Base-by-base conservation (phyloP, 1,139 yeast species). In the Arxiozyma heterogenica region DNA sequence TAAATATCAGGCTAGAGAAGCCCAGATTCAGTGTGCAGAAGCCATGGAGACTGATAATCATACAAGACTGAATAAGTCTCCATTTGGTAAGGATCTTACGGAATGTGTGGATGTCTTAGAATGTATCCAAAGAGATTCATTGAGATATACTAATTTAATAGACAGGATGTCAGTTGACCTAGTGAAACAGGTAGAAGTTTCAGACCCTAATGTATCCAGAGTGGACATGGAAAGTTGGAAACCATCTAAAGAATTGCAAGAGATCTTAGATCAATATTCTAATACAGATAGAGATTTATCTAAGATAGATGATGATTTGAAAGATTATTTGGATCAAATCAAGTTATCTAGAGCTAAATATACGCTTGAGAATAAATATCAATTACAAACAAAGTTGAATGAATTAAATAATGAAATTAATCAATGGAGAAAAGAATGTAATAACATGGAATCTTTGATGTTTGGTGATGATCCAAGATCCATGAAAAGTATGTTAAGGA, bases 391-490 rank as follows among this genome's bases (percentile, higher is more conserved):
- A n/a, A 53, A 54, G 15, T 50, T 66, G 41, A 50, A 55, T 15
- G 54, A 57, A 21, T 46, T 66, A 34, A 62, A 59, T 12, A 61
- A 59, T 47, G 69, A 65, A 44, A 66, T 65, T 1, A 61, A 61
- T 15, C 55, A 58, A 18, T 67, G 71, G 71, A 61, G 66, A 47
- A 61, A 59, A 44, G 66, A 66, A 44, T 64, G 66, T 62, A 65
- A 64, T 25, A 59, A 61, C 41, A 58, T 67, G 34, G 71, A 67
- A 49, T 59, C 54, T 51, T 51, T 64, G 47, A 58, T 67, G 63
- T 67, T 67, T 53, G 70, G 70, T 9, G 68, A 65, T 49, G 61
- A 58, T 38, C 57, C 68, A 17, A 58, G 57, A 34, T 66, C 70
- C 9, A 61, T 67, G 54, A 61, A 58, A 50, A 63, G 56, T 27